phyloP scores from a whole-genome alignment of 2,329 filamentous ascomycete species.

The Exserohilum turcica region DNA sequence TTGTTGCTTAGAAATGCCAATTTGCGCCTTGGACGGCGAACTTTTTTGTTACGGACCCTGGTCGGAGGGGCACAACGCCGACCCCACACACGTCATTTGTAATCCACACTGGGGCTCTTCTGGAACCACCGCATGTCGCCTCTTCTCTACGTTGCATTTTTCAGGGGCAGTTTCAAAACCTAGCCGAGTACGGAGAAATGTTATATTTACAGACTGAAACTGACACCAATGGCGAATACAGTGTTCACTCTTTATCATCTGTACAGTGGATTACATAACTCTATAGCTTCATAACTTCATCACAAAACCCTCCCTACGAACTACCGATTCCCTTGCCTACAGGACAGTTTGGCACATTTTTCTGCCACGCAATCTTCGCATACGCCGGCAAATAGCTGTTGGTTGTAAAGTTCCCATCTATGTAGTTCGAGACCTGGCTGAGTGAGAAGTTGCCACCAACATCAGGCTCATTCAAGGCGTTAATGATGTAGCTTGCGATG shows the following conservation, averaged over 20 bases:
- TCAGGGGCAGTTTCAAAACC: too few relatives aligned
- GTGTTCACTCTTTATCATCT: too few relatives aligned
- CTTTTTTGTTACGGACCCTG: constrained; percentile 37
- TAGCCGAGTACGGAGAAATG: too few relatives aligned
- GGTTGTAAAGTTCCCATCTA: constrained; percentile 50
- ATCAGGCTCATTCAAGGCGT: constrained; percentile 40
- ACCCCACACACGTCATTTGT: constrained; percentile 41
- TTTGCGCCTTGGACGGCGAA: constrained; percentile 30
- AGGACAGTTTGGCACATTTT: constrained; percentile 48
- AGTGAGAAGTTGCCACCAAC: constrained; percentile 41
- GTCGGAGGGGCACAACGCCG: constrained; percentile 25
- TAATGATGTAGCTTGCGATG: constrained; percentile 45
- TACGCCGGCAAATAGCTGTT: constrained; percentile 51
- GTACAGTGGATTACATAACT: too few relatives aligned
- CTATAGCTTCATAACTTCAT: not conserved
- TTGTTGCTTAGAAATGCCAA: constrained; percentile 44
- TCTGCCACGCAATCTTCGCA: constrained; percentile 50
- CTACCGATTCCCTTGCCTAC: constrained; percentile 44
- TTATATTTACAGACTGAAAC: too few relatives aligned
- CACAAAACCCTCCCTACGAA: not conserved
- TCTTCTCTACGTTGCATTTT: too few relatives aligned
- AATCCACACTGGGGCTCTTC: constrained; percentile 8
- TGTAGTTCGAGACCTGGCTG: constrained; percentile 44
- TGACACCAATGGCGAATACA: too few relatives aligned
- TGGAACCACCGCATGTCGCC: too few relatives aligned